Base-by-base conservation (phyloP, 306 rosid genomes). In the Trichosanthes truncata region DNA sequence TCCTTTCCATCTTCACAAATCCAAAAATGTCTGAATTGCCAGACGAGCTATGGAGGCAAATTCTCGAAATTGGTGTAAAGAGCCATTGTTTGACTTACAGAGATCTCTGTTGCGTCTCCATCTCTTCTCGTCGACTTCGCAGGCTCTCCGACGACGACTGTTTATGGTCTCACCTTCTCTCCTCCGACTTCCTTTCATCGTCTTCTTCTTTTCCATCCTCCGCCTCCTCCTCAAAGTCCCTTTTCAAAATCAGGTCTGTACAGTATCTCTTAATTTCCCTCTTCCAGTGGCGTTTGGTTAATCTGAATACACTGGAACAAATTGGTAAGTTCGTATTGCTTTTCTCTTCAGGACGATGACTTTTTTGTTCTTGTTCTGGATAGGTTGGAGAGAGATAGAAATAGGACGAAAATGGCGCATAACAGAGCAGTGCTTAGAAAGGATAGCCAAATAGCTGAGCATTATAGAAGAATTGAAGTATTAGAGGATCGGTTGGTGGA, bases 31-130 rank as follows among this genome's bases (percentile, higher is more conserved):
- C 89, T 0, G 68, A 45, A 14, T 84, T 93, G 20, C 98, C 97
- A 0, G 89, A 86, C 31, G 97, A 93, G 84, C 87, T 93, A 0
- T 91, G 98, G 95, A 79, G 88, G 56, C 86, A 83, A 82, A 81
- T 93, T 59, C 78, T 93, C 1, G 90, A 91, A 83, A 76, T 89
- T 51, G 98, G 97, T 25, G 75, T 89, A 21, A 77, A 21, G 72
- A 80, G 6, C 20, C 0, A 79, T 38, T 83, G 65, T 26, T 80
- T 89, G 2, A 83, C 74, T 76, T 88, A 78, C 84, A 90, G 87
- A 57, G 97, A 92, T 48, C 94, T 92, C 68, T 94, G 97, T 83
- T 81, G 83, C 81, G 9, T 90, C 79, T 89, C 97, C 68, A 92
- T 95, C 84, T 74, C 91, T 33, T 92, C 84, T 85, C 84, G 87